Evolutionary conservation across 495 filamentous ascomycete genomes (phyloP), one percentile per base, ranked within the genome.

Genomic region (Neurospora sp.): DNA sequence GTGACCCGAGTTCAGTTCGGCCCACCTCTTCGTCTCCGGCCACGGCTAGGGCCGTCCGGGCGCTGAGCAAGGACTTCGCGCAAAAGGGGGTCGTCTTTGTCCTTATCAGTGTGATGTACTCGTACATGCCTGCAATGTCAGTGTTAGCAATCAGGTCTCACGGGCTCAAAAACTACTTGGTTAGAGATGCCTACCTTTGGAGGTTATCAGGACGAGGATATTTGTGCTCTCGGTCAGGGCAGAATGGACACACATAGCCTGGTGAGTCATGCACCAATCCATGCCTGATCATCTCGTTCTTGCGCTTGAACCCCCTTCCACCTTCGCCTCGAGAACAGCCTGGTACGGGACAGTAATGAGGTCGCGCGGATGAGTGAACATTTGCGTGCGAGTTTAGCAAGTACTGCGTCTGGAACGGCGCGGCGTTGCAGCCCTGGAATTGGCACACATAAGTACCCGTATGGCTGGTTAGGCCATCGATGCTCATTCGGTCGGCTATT

Each of bases 221-320:
- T 80, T 93, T 95, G 80, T 98, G 96, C 82, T 98, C 95, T 75
- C 93, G 87, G 81, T 98, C 94, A 3, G 93, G 92, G 80, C 96
- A 99, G 79, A 98, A 98, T 2, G 96, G 96, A 81, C 96, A 99
- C 41, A 98, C 91, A 80, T 99, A 99, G 74, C 96, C 96, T 12
- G 96, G 96, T 9, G 94, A 97, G 72, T 94, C 91, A 77, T 99
- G 96, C 3, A 99, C 96, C 2, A 99, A 86, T 5, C 95, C 94
- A 83, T 99, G 96, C 22, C 96, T 88, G 73, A 98, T 97, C 96
- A 99, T 98, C 83, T 99, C 96, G 76, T 99, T 99, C 82, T 99
- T 98, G 48, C 96, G 89, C 81, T 99, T 99, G 86, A 99, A 99
- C 0, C 96, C 96, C 81, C 93, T 97, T 18, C 96, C 96, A 16